Conservation (phyloP, 352 stramenopile species). For the Phytopythium mirpurense region DNA sequence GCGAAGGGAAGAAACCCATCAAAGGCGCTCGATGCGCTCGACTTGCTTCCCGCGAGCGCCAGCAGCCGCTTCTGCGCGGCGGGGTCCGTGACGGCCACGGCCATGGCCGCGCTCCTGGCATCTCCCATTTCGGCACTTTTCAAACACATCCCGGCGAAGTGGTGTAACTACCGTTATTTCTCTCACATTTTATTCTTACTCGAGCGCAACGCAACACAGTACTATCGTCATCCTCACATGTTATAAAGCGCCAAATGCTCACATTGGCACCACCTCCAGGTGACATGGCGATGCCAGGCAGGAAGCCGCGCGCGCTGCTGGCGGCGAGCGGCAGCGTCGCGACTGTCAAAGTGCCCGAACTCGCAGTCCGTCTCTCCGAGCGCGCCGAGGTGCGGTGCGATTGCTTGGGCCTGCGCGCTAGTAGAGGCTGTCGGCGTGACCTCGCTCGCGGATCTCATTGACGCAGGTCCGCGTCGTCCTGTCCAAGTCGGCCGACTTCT, state of each 20-base stretch:
- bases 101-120: no score
- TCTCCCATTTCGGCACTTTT: no score
- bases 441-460: background rate
- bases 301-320: conserved; percentile 56
- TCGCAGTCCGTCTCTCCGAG: conserved; percentile 51
- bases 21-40: conserved; percentile 12
- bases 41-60: conserved; percentile 16
- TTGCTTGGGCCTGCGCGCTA: background rate
- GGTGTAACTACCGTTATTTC: no score
- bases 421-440: background rate
- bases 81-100: background rate
- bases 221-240: no score
- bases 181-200: no score
- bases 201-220: no score
- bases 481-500: conserved; percentile 80
- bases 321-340: conserved; percentile 83
- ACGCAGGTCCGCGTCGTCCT: conserved; percentile 72
- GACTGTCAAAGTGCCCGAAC: conserved; percentile 83
- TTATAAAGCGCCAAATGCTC: no score
- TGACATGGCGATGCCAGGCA: conserved; percentile 6
- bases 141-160: no score
- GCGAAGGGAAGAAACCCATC: conserved; percentile 17
- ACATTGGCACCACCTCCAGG: background rate
- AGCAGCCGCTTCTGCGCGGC: conserved; percentile 19
- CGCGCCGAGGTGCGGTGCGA: conserved; percentile 43